These are phyloP conservation scores for Sorghum bicolor DNA, from an alignment of 176 grass and related monocot genomes.

Conservation along the genomic window Sorghum_bicolor_NCBIv3 NC_012878.2:52289001-52289500, in stretches of 20 bases:
- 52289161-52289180: background rate
- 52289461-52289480: too few relatives aligned
- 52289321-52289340: background rate
- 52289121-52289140: background rate
- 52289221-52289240: background rate
- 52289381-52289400: too few relatives aligned
- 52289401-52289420: too few relatives aligned
- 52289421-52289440: too few relatives aligned
- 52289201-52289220: background rate
- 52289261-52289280: background rate
- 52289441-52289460: too few relatives aligned
- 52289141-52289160: background rate
- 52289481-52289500: too few relatives aligned
- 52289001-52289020: constrained; percentile 24
- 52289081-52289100: background rate
- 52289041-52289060: background rate
- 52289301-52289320: background rate
- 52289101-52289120: background rate
- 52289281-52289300: background rate
- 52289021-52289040: background rate
- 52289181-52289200: background rate
- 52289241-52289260: background rate
- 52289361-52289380: background rate
- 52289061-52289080: background rate
- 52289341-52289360: background rate